phyloP scores from a whole-genome alignment of 345 rosid genomes.

The Citrus australasica region DNA sequence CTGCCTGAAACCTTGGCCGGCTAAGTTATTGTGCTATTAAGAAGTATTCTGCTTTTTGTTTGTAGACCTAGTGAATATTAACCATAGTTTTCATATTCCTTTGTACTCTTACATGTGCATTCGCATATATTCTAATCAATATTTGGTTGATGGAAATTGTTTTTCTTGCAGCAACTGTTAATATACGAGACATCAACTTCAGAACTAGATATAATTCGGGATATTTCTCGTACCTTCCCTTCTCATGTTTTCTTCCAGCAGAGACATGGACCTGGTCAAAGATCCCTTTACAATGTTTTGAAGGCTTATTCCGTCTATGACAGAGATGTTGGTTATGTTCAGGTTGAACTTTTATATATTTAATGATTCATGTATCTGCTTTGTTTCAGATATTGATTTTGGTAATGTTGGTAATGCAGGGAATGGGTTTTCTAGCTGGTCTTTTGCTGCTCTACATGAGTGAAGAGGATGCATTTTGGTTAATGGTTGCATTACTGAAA shows the following conservation, averaged over 20 bases:
- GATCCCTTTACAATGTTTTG: slow-evolving; percentile 91
- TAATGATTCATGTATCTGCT: neutral
- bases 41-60: neutral
- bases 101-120: neutral
- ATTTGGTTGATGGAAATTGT: slow-evolving; percentile 1
- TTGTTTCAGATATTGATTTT: slow-evolving; percentile 9
- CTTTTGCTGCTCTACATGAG: slow-evolving; percentile 96
- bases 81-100: neutral
- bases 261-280: slow-evolving; percentile 99
- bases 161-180: slow-evolving; percentile 74
- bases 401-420: slow-evolving; percentile 46
- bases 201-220: slow-evolving; percentile 87
- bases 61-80: neutral
- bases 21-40: neutral
- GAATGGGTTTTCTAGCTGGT: slow-evolving; percentile 94
- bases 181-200: slow-evolving; percentile 90
- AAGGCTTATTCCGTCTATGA: slow-evolving; percentile 97
- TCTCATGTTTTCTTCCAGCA: slow-evolving; percentile 97
- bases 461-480: slow-evolving; percentile 98
- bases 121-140: neutral
- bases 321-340: slow-evolving; percentile 96
- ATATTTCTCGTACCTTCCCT: slow-evolving; percentile 92
- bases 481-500: slow-evolving; percentile 90
- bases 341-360: slow-evolving; percentile 41
- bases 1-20: neutral